Conservation (phyloP, 2,329 filamentous ascomycete genomes). For the Apiospora hydei region DNA sequence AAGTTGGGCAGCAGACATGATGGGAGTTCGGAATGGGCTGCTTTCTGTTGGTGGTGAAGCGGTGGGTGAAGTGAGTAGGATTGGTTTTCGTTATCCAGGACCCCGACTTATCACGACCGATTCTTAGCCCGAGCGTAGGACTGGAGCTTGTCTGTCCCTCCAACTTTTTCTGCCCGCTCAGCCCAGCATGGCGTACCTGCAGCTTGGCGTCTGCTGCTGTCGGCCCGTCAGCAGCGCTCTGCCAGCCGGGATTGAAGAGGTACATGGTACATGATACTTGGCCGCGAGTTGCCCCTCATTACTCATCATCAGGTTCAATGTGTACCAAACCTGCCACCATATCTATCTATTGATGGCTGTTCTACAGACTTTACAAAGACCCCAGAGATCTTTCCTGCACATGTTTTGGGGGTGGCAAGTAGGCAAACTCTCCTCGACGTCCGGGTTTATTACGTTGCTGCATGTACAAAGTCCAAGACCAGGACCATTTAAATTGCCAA, state of each 20-base stretch:
- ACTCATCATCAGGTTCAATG: no score
- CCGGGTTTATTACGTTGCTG: no score
- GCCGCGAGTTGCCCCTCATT: not conserved
- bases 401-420: not conserved
- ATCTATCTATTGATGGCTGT: not conserved
- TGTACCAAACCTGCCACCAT: not conserved
- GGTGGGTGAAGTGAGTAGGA: slow-evolving; percentile 7
- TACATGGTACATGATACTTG: not conserved
- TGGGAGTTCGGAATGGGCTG: slow-evolving; percentile 29
- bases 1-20: slow-evolving; percentile 96
- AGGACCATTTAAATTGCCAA: not conserved
- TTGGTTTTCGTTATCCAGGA: slow-evolving; percentile 21
- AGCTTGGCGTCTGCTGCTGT: not conserved
- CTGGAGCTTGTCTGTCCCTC: slow-evolving; percentile 20
- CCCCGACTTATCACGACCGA: slow-evolving; percentile 18
- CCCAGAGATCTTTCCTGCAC: not conserved
- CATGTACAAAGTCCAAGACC: not conserved
- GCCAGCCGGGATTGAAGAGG: not conserved
- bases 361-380: not conserved
- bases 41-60: slow-evolving; percentile 19
- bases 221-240: not conserved
- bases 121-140: slow-evolving; percentile 8
- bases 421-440: not conserved
- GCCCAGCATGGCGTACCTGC: slow-evolving; percentile 18
- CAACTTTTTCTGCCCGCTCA: slow-evolving; percentile 18